Conservation (phyloP, 306 rosid genomes). For the Alnus rubra region DNA sequence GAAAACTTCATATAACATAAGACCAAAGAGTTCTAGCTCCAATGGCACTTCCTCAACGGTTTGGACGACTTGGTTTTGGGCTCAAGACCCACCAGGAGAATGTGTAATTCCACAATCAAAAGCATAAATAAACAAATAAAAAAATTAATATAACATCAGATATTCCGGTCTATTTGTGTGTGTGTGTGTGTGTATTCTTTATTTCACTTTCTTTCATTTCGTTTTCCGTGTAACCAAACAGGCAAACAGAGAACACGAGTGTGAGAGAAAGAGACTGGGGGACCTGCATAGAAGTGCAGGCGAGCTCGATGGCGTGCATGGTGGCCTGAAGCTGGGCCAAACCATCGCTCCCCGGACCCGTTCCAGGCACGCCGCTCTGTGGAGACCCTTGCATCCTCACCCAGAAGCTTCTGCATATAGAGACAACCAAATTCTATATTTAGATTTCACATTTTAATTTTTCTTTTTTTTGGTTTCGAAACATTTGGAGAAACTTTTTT, state of each 20-base stretch:
- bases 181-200: too few relatives aligned
- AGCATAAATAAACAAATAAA: too few relatives aligned
- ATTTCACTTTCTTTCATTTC: not conserved
- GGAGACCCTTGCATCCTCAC: constrained; percentile 72
- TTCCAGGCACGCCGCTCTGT: constrained; percentile 32
- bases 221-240: not conserved
- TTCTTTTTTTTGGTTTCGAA: too few relatives aligned
- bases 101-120: not conserved
- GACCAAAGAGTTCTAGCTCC: not conserved
- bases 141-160: not conserved
- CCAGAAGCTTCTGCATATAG: constrained; percentile 2
- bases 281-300: constrained; percentile 90
- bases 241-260: constrained; percentile 3
- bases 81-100: not conserved
- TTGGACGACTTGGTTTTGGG: not conserved
- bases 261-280: not conserved
- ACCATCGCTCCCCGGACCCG: constrained; percentile 33
- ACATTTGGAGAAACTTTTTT: not conserved
- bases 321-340: constrained; percentile 73
- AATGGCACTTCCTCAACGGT: not conserved
- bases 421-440: not conserved
- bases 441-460: too few relatives aligned
- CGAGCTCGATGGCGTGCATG: constrained; percentile 82
- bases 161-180: too few relatives aligned
- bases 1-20: not conserved